Evolutionary conservation across 2,329 filamentous ascomycete genomes (phyloP).

Genomic region (Alternaria gansuensis): DNA sequence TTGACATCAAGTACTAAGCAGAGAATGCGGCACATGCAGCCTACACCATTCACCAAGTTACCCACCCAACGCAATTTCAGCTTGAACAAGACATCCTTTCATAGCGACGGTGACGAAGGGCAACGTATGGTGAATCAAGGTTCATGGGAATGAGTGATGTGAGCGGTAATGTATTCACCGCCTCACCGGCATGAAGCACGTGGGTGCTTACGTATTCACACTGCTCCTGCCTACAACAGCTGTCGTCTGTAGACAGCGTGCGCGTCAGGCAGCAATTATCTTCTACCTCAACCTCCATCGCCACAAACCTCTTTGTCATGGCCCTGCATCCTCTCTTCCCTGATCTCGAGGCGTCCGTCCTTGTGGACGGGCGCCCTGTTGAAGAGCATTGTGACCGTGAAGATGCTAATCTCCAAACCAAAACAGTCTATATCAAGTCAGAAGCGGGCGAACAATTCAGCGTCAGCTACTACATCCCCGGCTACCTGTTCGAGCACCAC

Average conservation of each 20-base stretch:
- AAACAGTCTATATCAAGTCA: constrained; percentile 18
- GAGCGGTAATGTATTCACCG: background rate
- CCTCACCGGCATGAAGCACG: background rate
- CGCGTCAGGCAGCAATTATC: background rate
- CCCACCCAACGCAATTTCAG: background rate
- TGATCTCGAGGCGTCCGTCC: constrained; percentile 21
- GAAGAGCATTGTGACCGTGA: constrained; percentile 19
- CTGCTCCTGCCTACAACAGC: background rate
- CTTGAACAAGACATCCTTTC: background rate
- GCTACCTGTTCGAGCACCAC: constrained; percentile 7
- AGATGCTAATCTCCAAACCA: constrained; percentile 1
- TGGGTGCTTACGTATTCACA: constrained; percentile 5
- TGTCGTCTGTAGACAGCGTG: background rate
- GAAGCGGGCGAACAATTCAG: constrained; percentile 16
- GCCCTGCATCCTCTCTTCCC: constrained; percentile 16
- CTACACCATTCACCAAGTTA: background rate
- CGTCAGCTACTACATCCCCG: constrained; percentile 13
- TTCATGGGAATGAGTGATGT: background rate
- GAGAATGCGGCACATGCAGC: background rate
- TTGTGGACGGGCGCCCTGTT: constrained; percentile 17
- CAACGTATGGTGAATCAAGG: background rate
- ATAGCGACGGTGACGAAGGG: background rate
- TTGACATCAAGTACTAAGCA: background rate
- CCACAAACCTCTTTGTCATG: constrained; percentile 14
- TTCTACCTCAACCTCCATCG: background rate